Evolutionary conservation across 768 basidiomycete species (phyloP).

Genomic region (Suillus subalutaceus): DNA sequence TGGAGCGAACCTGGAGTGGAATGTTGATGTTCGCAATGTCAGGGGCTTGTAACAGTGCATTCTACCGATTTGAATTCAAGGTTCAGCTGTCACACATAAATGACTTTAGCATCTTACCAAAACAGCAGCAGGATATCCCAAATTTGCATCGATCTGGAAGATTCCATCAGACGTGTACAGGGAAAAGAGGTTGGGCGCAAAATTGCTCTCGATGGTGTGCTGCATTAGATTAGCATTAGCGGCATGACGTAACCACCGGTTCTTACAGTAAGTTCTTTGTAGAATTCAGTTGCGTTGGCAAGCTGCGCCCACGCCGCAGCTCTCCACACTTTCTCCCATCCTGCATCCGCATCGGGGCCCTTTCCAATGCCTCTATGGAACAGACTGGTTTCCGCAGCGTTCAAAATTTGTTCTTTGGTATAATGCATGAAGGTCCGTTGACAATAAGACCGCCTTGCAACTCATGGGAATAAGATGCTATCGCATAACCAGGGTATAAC

Average conservation of each 20-base stretch:
- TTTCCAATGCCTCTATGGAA: constrained; percentile 72
- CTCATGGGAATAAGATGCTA: constrained; percentile 53
- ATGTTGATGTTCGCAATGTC: constrained; percentile 56
- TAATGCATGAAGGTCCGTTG: constrained; percentile 41
- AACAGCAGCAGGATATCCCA: constrained; percentile 68
- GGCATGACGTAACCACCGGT: not conserved
- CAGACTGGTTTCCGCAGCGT: constrained; percentile 60
- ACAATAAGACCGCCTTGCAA: constrained; percentile 45
- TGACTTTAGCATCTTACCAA: constrained; percentile 45
- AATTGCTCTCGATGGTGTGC: constrained; percentile 65
- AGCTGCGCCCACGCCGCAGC: constrained; percentile 78
- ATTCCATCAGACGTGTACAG: constrained; percentile 60
- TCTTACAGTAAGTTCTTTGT: constrained; percentile 64
- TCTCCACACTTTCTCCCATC: constrained; percentile 83
- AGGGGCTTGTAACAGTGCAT: constrained; percentile 70
- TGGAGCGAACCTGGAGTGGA: constrained; percentile 55
- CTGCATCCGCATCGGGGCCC: constrained; percentile 71
- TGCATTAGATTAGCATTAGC: constrained; percentile 27
- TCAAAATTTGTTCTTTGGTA: constrained; percentile 56
- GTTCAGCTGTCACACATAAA: not conserved
- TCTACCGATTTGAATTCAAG: constrained; percentile 31
- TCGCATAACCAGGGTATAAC: constrained; percentile 76
- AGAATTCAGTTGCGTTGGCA: constrained; percentile 56
- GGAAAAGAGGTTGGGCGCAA: constrained; percentile 67
- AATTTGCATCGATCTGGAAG: constrained; percentile 82